A percentile compares a stretch with the other conserved stretches of the same genome.
Evolutionary conservation across 1,284 basidiomycete species (phyloP).

Genomic region (Moesziomyces globuligerus): DNA sequence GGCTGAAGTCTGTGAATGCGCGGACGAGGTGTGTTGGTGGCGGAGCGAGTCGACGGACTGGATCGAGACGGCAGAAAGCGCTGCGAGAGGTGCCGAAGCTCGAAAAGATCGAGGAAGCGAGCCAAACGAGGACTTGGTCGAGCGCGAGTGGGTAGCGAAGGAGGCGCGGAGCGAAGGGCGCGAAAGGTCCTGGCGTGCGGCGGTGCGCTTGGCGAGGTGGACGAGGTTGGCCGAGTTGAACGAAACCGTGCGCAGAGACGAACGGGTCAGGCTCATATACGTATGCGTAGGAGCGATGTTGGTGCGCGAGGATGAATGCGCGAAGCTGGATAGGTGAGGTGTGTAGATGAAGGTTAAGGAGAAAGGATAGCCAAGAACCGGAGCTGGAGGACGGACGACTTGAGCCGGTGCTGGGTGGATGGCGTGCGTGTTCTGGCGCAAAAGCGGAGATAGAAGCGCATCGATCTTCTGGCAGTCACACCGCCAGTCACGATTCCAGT

Average conservation of each 20-base stretch:
- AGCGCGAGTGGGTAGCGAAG: conserved; percentile 37
- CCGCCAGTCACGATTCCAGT: background rate
- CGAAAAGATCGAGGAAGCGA: conserved; percentile 13
- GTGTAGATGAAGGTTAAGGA: background rate
- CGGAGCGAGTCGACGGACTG: conserved; percentile 6
- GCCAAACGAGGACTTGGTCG: background rate
- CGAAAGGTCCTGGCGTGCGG: background rate
- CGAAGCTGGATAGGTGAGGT: background rate
- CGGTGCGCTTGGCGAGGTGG: conserved; percentile 7
- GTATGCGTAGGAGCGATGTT: background rate
- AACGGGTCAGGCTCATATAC: conserved; percentile 47
- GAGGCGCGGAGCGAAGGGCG: conserved; percentile 13
- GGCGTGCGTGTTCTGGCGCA: background rate
- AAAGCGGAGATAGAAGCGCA: conserved; percentile 22
- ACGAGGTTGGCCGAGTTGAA: conserved; percentile 7
- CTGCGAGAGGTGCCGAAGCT: conserved; percentile 30
- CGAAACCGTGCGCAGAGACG: conserved; percentile 34
- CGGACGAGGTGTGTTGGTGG: conserved; percentile 7
- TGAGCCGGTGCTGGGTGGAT: background rate
- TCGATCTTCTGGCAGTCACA: conserved; percentile 45
- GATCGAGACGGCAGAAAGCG: conserved; percentile 40
- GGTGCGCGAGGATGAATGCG: conserved; percentile 3
- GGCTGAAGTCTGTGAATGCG: conserved; percentile 8
- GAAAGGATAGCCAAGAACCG: too few species aligned
- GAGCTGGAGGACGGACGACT: background rate